Conservation (phyloP, 768 basidiomycete genomes). For the Lentinus brumalis region DNA sequence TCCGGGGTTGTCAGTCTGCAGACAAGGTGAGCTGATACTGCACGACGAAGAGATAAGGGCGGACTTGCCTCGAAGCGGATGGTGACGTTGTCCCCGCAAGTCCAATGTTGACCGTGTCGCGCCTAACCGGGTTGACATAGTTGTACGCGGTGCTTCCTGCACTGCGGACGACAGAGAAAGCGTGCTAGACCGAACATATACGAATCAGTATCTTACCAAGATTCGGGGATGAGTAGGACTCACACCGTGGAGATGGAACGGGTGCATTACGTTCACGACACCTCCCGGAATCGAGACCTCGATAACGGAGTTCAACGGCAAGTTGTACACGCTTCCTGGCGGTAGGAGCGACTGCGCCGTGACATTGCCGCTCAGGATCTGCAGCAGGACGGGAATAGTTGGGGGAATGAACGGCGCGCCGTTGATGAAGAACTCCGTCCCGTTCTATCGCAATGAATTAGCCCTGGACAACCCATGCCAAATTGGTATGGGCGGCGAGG, state of each 20-base stretch:
- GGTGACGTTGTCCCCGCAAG: constrained; percentile 21
- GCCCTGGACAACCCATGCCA: constrained; percentile 17
- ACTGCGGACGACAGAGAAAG: constrained; percentile 41
- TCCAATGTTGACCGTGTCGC: constrained; percentile 34
- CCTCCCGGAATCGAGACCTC: constrained; percentile 52
- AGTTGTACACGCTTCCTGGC: constrained; percentile 44
- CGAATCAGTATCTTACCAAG: background rate
- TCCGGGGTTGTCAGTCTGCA: constrained; percentile 82
- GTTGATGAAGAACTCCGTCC: constrained; percentile 37
- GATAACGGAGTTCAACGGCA: constrained; percentile 49
- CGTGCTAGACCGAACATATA: constrained; percentile 30
- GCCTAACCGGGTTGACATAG: constrained; percentile 39
- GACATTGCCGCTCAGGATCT: constrained; percentile 56
- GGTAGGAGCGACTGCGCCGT: constrained; percentile 52
- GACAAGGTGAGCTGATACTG: background rate
- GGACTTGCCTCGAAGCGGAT: constrained; percentile 27
- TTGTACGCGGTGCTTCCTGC: constrained; percentile 34
- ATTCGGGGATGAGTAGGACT: constrained; percentile 12
- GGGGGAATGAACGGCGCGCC: constrained; percentile 40
- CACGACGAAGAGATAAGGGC: background rate
- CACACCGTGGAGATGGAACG: constrained; percentile 45
- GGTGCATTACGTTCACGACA: constrained; percentile 40
- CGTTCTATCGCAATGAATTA: constrained; percentile 10
- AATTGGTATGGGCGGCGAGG: background rate
- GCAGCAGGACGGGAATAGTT: constrained; percentile 54